Conservation (phyloP, 176 grass and related monocot species). For the Aegilops longissima region DNA sequence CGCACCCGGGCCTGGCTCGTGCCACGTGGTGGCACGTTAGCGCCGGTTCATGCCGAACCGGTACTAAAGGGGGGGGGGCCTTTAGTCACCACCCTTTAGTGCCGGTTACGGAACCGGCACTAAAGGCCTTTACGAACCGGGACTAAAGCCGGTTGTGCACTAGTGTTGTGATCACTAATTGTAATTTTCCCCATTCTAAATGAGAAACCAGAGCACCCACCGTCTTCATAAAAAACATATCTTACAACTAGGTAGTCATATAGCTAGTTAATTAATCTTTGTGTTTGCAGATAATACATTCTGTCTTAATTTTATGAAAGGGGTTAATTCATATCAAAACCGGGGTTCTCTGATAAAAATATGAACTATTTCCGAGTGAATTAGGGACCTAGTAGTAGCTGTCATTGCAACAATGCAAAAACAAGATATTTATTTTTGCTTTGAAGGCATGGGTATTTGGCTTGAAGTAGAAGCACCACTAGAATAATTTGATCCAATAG, state of each 20-base stretch:
- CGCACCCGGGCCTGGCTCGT: no score
- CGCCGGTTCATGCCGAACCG: no score
- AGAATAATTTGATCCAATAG: background rate
- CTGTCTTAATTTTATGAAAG: background rate
- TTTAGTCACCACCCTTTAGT: no score
- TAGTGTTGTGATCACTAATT: no score
- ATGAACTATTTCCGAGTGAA: background rate
- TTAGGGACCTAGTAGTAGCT: background rate
- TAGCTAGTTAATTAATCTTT: background rate
- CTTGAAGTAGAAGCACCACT: background rate
- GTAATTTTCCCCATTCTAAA: background rate
- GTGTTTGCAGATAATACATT: background rate
- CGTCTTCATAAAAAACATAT: background rate
- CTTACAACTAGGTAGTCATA: background rate
- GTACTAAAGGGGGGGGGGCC: no score
- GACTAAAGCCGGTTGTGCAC: no score
- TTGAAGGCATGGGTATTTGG: background rate
- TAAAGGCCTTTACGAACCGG: no score
- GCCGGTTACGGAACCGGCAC: no score
- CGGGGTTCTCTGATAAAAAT: no score
- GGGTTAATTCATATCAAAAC: background rate
- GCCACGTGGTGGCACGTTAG: no score
- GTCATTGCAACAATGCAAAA: background rate
- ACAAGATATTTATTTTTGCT: background rate
- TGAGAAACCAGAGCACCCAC: background rate